Evolutionary conservation across 257 asterid species (phyloP), one percentile per base, ranked within the genome.

Genomic region (Osmanthus fragrans): DNA sequence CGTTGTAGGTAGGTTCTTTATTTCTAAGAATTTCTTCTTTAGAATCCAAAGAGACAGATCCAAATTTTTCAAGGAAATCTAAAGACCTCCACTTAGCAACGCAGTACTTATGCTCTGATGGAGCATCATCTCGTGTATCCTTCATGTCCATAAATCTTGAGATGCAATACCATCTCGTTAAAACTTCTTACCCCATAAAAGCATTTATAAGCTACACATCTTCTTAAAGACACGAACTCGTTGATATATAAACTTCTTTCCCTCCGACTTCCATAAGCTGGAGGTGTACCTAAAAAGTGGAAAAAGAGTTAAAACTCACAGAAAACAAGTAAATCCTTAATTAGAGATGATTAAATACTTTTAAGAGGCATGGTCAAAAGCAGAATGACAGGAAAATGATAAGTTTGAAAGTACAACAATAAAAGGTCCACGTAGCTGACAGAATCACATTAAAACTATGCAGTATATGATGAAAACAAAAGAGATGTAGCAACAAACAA

Each of bases 41-140:
- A 23, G 94, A 78, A 51, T 83, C 91, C 85, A 94, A 77, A 72
- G 96, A 88, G 82, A 92, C 84, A 77, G 98, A 92, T 86, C 91
- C 96, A 82, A 92, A 85, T 49, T 83, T 88, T 73, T 88, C 92
- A 71, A 87, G 86, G 76, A 91, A 89, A 81, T 94, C 94, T 70
- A 91, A 81, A 65, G 93, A 84, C 94, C 95, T 89, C 94, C 96
- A 89, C 51, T 86, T 73, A 81, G 89, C 82, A 85, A 82, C 83
- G 34, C 88, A 76, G 80, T 90, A 84, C 83, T 89, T 88, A 82
- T 86, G 91, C 81, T 88, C 96, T 42, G 86, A 58, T 72, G 86
- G 85, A 76, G 84, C 84, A 76, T 85, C 91, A 80, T 89, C 92
- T 82, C 74, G 87, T 80, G 79, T 75, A 80, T 86, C 90, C 80